Base-by-base conservation (phyloP, 1,139 yeast species). In the Magnusiomyces suaveolens region DNA sequence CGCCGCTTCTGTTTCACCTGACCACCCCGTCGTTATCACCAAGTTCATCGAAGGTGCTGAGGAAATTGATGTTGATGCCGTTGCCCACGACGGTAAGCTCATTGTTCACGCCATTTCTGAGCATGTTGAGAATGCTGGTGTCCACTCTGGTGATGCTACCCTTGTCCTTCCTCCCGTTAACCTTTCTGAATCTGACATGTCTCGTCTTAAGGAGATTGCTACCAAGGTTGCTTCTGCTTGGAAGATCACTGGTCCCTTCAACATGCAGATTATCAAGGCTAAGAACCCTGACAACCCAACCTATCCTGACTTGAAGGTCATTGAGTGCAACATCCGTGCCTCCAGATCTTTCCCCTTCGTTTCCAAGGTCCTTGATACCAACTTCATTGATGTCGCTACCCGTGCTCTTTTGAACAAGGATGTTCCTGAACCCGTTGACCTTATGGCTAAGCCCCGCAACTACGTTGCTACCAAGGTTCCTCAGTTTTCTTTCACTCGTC, bases 101-200 rank as follows among this genome's bases (percentile, higher is more conserved):
- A 81, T 92, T 62, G 88, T 92, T 92, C 98, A 92, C 70, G 97
- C 89, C 70, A 96, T 92, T 58, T 89, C 97, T 56, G 98, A 94
- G 74, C 98, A 92, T 71, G 97, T 92, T 66, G 98, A 92, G 74
- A 92, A 92, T 69, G 98, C 98, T 32, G 98, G 98, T 81, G 97
- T 92, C 55, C 98, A 92, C 74, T 92, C 98, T 57, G 98, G 98
- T 78, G 98, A 92, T 73, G 98, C 98, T 59, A 92, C 98, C 51
- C 77, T 92, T 68, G 85, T 92, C 71, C 95, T 92, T 59, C 98
- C 98, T 57, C 97, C 97, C 50, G 95, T 84, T 69, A 74, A 76
- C 59, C 86, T 90, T 64, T 89, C 83, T 59, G 87, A 89, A 59
- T 89, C 86, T 73, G 88, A 95, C 48, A 94, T 89, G 63, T 78